Percentiles rank a stretch among this genome's conserved stretches.
Conservation (phyloP, 768 basidiomycete genomes). For the Crucibulum laeve region DNA sequence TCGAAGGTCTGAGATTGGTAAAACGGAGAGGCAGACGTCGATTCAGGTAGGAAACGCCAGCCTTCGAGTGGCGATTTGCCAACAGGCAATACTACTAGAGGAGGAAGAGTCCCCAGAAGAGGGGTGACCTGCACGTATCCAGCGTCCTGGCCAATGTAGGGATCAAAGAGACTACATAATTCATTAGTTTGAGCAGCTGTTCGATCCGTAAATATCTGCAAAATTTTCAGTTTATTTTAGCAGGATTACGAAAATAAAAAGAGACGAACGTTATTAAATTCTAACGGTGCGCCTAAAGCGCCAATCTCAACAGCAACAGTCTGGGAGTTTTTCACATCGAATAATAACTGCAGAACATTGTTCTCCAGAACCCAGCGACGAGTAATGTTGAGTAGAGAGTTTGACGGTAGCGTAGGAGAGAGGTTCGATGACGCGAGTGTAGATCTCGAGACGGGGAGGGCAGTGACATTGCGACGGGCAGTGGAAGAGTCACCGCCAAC, state of each 20-base stretch:
- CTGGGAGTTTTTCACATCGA: conserved; percentile 47
- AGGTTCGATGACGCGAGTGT: conserved; percentile 47
- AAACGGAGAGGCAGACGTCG: conserved; percentile 36
- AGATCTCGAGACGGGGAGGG: conserved; percentile 33
- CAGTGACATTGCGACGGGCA: conserved; percentile 32
- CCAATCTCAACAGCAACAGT: conserved; percentile 47
- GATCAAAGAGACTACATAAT: conserved; percentile 51
- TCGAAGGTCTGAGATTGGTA: conserved; percentile 62
- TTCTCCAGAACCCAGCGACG: conserved; percentile 45
- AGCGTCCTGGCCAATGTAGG: conserved; percentile 54
- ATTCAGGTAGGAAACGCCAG: conserved; percentile 53
- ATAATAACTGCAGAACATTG: conserved; percentile 39
- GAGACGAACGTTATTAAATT: conserved; percentile 49
- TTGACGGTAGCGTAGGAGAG: conserved; percentile 40
- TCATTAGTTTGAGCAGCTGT: conserved; percentile 48
- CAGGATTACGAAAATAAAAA: neutral
- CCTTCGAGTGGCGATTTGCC: conserved; percentile 50
- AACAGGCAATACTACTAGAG: conserved; percentile 44
- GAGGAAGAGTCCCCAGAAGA: conserved; percentile 48
- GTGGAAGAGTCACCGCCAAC: conserved; percentile 40
- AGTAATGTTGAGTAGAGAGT: conserved; percentile 42
- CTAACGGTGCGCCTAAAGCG: conserved; percentile 45
- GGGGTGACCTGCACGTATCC: conserved; percentile 51
- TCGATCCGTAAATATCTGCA: conserved; percentile 50
- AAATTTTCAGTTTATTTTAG: neutral